Conservation (phyloP, 805 yeast species). For the Lipomyces lipofer region DNA sequence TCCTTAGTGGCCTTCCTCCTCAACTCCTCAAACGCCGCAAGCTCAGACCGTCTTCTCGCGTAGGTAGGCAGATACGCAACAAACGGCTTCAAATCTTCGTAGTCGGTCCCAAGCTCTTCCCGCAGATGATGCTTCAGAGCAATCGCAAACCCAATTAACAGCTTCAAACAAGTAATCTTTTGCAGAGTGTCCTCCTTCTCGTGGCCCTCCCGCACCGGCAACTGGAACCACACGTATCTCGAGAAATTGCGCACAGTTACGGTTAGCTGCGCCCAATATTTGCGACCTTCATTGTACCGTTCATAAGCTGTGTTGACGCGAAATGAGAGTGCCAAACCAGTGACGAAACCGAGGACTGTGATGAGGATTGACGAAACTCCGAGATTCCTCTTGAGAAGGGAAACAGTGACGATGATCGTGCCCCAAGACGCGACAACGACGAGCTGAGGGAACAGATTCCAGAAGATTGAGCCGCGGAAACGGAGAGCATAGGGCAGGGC, state of each 20-base stretch:
- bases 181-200: constrained; percentile 18
- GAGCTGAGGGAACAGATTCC: constrained; percentile 25
- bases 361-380: constrained; percentile 26
- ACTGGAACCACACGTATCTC: constrained; percentile 24
- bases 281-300: constrained; percentile 29
- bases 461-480: constrained; percentile 29
- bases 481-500: constrained; percentile 28
- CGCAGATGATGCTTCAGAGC: constrained; percentile 32
- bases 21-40: constrained; percentile 8
- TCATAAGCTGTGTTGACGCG: constrained; percentile 31
- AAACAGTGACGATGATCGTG: constrained; percentile 20
- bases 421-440: constrained; percentile 23
- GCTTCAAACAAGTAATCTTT: constrained; percentile 19
- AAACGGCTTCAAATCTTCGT: constrained; percentile 26
- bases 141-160: constrained; percentile 24
- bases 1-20: constrained; percentile 2
- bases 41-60: constrained; percentile 18
- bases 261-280: constrained; percentile 26
- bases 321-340: constrained; percentile 27
- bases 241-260: constrained; percentile 21
- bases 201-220: constrained; percentile 24
- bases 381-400: constrained; percentile 20
- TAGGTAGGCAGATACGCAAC: constrained; percentile 30
- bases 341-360: constrained; percentile 30
- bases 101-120: constrained; percentile 30